Evolutionary conservation across 495 filamentous ascomycete species (phyloP).

Genomic region (Aspergillus bertholletiae): DNA sequence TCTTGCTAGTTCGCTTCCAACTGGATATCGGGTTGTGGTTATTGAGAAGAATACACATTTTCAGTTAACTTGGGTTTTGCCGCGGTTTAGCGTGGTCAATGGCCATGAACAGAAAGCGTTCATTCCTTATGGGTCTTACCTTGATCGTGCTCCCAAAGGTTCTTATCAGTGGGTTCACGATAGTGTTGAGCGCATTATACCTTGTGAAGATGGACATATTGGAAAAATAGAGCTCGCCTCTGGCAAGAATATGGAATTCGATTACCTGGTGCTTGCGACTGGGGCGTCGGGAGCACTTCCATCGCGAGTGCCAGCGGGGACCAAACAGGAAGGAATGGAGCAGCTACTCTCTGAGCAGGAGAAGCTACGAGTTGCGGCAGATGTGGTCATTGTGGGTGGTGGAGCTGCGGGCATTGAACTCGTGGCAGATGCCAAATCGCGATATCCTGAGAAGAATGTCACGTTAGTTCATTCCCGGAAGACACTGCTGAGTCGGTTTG

Average conservation of each 20-base stretch:
- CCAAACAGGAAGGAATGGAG: constrained; percentile 15
- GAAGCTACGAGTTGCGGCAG: constrained; percentile 15
- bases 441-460: constrained; percentile 49
- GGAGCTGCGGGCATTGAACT: constrained; percentile 54
- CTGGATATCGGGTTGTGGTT: constrained; percentile 48
- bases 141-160: constrained; percentile 28
- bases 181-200: not conserved
- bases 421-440: constrained; percentile 48
- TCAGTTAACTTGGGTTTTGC: constrained; percentile 54
- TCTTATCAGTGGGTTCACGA: constrained; percentile 39
- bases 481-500: constrained; percentile 43
- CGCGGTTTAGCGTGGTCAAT: constrained; percentile 34
- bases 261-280: constrained; percentile 37
- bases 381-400: constrained; percentile 50
- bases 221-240: constrained; percentile 9
- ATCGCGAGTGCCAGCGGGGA: constrained; percentile 7
- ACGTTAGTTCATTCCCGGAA: constrained; percentile 50
- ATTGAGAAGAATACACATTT: constrained; percentile 59
- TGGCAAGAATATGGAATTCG: constrained; percentile 21
- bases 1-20: constrained; percentile 44
- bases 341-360: constrained; percentile 18
- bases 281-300: constrained; percentile 16
- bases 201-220: not conserved
- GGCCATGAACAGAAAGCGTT: constrained; percentile 44
- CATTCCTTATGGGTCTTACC: constrained; percentile 34